Base-by-base conservation (phyloP, 192 early-diverging fungal genomes). In the Rhizophagus clarus region DNA sequence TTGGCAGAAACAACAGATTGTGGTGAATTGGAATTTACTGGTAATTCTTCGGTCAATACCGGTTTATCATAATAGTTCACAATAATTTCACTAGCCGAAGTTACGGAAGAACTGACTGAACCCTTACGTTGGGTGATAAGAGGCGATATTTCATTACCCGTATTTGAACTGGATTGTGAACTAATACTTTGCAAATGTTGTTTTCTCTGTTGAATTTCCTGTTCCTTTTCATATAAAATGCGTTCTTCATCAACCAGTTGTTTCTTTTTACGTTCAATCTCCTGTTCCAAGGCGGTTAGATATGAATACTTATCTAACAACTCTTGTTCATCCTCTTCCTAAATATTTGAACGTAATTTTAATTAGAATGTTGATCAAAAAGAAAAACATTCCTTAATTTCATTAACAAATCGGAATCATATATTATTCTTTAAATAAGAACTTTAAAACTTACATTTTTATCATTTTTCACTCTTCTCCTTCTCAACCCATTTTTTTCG, bases 221-320 rank as follows among this genome's bases (percentile, higher is more conserved):
- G 73, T 5, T 74, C 73, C 3, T 34, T 51, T 61, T 74, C 49
- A n/a, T 17, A 20, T 22, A 78, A 73, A 10, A 74, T 45, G 24
- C 45, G 45, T 42, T 78, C 66, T 32, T 78, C 77, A 8, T 70
- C 37, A 22, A 20, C 70, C n/a, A 78, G 24, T 47, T 22, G 47
- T 24, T 24, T 72, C 31, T 78, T 78, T 51, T 72, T 70, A 51
- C 77, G 77, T 56, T 78, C 77, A 28, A 78, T 73, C 45, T 78
- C 77, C 31, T 78, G 77, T 51, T 78, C 77, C 31, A 78, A 37
- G 28, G 77, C 77, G 2, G 24, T 78, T 15, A 78, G 40, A 22
- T 78, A 78, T 29, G 77, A 78, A 29, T 76, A 34, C 24, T 29
- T 45, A 20, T 78, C 77, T 15, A 45, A 24, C 26, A 78, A 34